These are phyloP conservation scores for Termitomyces sp. DNA, from an alignment of 768 basidiomycete species.

Conservation along the genomic window DNA sequence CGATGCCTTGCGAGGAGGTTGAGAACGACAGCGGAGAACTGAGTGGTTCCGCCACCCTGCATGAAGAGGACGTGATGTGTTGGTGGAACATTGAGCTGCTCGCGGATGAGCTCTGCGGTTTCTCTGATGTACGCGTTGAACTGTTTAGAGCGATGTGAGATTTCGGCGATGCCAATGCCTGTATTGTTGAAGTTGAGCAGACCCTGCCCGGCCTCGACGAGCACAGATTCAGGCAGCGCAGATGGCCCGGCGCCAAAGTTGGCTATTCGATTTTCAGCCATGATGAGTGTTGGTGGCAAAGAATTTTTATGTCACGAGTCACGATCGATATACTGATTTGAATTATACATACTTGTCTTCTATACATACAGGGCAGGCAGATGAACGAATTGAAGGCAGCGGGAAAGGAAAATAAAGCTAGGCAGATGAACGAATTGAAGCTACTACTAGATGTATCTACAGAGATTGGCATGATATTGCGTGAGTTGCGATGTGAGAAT, in stretches of 20 bases:
- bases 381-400: no score
- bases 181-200: conserved; percentile 88
- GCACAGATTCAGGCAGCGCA: conserved; percentile 79
- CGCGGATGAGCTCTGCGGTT: conserved; percentile 62
- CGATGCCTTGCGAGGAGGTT: conserved; percentile 87
- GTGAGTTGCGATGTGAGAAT: background rate
- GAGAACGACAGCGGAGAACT: conserved; percentile 89
- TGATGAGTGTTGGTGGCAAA: conserved; percentile 6
- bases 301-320: background rate
- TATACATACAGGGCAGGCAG: no score
- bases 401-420: no score
- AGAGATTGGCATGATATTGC: background rate
- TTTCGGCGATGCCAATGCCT: conserved; percentile 93
- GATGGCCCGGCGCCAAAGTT: conserved; percentile 98
- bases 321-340: background rate
- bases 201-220: conserved; percentile 75
- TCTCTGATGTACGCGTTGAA: conserved; percentile 66
- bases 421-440: no score
- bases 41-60: conserved; percentile 89
- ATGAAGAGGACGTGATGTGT: conserved; percentile 88
- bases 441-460: no score
- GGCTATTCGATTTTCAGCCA: conserved; percentile 49
- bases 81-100: conserved; percentile 73
- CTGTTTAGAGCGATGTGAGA: conserved; percentile 92
- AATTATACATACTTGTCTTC: no score